These are phyloP conservation scores for Beauveria caledonica DNA, from an alignment of 2,329 filamentous ascomycete species.

Conservation along the genomic window DNA sequence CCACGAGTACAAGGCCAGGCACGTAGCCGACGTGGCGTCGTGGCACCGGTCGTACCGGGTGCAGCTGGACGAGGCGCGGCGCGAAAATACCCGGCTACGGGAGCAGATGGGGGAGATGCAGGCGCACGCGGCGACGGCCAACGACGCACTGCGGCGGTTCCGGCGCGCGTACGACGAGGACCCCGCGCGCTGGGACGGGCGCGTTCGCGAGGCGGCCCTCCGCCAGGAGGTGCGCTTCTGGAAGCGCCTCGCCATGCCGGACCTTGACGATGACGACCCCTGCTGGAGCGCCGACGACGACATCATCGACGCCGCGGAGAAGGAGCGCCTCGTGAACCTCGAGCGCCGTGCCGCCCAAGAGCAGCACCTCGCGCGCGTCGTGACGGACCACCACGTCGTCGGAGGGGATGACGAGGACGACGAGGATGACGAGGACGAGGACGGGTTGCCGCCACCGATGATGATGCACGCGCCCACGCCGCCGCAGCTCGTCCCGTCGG, in stretches of 20 bases:
- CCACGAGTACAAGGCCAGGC: slow-evolving; percentile 57
- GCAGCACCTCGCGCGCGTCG: slow-evolving; percentile 20
- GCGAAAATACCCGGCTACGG: slow-evolving; percentile 54
- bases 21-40: slow-evolving; percentile 51
- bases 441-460: not conserved
- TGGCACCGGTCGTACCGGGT: slow-evolving; percentile 59
- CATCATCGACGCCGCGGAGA: slow-evolving; percentile 52
- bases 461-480: slow-evolving; percentile 15
- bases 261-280: slow-evolving; percentile 49
- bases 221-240: slow-evolving; percentile 56
- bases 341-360: slow-evolving; percentile 37
- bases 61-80: slow-evolving; percentile 56
- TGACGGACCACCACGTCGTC: not conserved
- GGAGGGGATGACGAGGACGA: slow-evolving; percentile 18
- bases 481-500: slow-evolving; percentile 13
- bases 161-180: slow-evolving; percentile 49
- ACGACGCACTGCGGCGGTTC: slow-evolving; percentile 49
- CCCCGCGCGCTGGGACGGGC: slow-evolving; percentile 42
- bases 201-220: slow-evolving; percentile 42
- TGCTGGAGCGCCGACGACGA: slow-evolving; percentile 61
- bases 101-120: slow-evolving; percentile 63
- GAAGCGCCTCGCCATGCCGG: slow-evolving; percentile 58
- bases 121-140: slow-evolving; percentile 48
- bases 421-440: slow-evolving; percentile 25
- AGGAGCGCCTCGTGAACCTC: slow-evolving; percentile 44